Evolutionary conservation across 305 asterid species (phyloP), one percentile per base, ranked within the genome.

Genomic region (Fraxinus xanthoxyloides): DNA sequence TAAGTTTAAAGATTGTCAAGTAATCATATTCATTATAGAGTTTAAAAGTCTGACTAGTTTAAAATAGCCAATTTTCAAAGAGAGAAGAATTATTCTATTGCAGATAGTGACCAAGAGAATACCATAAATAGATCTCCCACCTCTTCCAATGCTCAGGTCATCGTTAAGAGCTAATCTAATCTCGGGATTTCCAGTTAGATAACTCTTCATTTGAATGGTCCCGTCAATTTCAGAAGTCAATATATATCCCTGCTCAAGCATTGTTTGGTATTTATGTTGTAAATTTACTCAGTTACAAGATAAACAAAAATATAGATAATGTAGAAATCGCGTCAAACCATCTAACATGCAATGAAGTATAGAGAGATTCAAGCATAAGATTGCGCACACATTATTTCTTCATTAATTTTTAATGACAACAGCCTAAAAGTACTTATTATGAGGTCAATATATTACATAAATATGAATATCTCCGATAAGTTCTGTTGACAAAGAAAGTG

Each of bases 151-250:
- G 87, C 87, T 88, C 82, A 96, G 92, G 32, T 94, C 98, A 83
- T 94, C 99, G 79, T 93, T 94, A 81, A 96, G 97, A 82, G 98
- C 99, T 88, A 96, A 88, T 90, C 90, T 91, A 91, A 96, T 94
- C 89, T 96, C 98, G 83, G 98, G 99, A 86, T 96, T 96, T 80
- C 98, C 99, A 65, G 97, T 90, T 78, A 96, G 92, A 88, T 93
- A 94, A 86, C 99, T 96, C 97, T 96, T 96, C 99, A 96, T 96
- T 94, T 94, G 99, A 84, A 96, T 96, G 79, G 99, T 94, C 54
- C 99, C 99, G 87, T 96, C 99, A 86, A 96, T 96, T 89, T 96
- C 99, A 81, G 98, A 96, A 84, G 99, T 96, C 92, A 93, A 91
- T 84, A 96, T 93, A 87, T 94, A 96, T 77, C 98, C 99, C 99